Evolutionary conservation across 2,329 filamentous ascomycete species (phyloP).

Genomic region (Neoscytalidium dimidiatum): DNA sequence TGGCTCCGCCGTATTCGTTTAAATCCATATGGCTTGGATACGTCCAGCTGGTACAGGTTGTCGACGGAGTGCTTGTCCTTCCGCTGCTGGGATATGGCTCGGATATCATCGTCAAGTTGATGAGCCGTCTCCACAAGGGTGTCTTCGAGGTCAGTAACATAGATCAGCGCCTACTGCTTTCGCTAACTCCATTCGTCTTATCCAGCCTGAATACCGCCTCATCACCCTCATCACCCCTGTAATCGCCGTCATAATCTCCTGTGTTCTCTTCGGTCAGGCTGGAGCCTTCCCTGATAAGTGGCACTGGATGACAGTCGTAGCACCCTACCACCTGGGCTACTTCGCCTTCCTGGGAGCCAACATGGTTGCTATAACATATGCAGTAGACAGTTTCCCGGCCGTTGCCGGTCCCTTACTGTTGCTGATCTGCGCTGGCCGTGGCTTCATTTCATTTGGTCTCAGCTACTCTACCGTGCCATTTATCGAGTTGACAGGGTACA

Average conservation of each 20-base stretch:
- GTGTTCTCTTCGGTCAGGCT: not conserved
- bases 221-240: not conserved
- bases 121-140: not conserved
- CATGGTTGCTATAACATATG: too few species aligned
- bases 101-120: not conserved
- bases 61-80: not conserved
- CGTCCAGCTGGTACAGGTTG: not conserved
- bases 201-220: not conserved
- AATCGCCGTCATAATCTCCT: not conserved
- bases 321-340: not conserved
- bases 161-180: not conserved
- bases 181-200: not conserved
- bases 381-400: too few species aligned
- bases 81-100: not conserved
- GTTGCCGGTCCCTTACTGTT: too few species aligned
- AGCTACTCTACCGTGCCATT: too few species aligned
- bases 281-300: not conserved
- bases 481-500: too few species aligned
- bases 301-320: not conserved
- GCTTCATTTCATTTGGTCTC: too few species aligned
- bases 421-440: too few species aligned
- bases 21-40: not conserved
- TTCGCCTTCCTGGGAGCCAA: not conserved
- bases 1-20: not conserved
- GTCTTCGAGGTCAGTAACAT: not conserved